phyloP scores from a whole-genome alignment of 257 asterid species.

The Nicotiana undulata region DNA sequence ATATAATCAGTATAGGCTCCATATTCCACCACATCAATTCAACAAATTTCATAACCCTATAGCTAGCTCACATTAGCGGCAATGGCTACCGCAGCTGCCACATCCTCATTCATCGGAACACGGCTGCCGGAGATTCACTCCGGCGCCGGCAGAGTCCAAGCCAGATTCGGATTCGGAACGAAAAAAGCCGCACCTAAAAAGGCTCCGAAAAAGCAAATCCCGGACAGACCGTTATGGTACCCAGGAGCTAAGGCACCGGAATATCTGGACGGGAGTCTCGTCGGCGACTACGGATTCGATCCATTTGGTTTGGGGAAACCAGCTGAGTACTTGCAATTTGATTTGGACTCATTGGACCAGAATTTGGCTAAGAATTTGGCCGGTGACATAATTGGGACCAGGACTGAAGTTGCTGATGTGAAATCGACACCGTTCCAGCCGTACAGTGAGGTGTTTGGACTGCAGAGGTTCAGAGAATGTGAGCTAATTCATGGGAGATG shows the following conservation, averaged over 20 bases:
- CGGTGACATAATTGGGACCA: constrained; percentile 74
- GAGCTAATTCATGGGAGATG: constrained; percentile 97
- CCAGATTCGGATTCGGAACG: constrained; percentile 59
- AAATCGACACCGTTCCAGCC: constrained; percentile 92
- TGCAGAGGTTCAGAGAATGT: constrained; percentile 90
- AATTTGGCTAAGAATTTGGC: constrained; percentile 74
- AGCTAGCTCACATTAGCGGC: constrained; percentile 8
- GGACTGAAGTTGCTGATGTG: constrained; percentile 61
- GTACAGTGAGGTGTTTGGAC: constrained; percentile 74
- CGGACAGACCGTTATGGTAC: constrained; percentile 82
- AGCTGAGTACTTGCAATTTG: constrained; percentile 84
- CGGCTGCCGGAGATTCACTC: constrained; percentile 55
- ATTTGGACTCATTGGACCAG: constrained; percentile 82
- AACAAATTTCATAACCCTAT: neutral
- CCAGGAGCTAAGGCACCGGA: constrained; percentile 89
- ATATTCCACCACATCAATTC: constrained; percentile 23
- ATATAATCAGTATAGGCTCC: constrained; percentile 18
- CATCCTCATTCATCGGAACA: constrained; percentile 72
- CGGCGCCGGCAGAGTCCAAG: constrained; percentile 55
- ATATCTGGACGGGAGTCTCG: constrained; percentile 69
- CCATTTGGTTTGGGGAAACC: constrained; percentile 93
- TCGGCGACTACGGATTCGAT: constrained; percentile 93
- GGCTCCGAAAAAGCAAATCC: constrained; percentile 11
- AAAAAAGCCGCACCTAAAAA: constrained; percentile 57
- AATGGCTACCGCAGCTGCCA: constrained; percentile 65